These are phyloP conservation scores for Microdochium trichocladiopsis DNA, from an alignment of 2,329 filamentous ascomycete species.

Conservation along the genomic window DNA sequence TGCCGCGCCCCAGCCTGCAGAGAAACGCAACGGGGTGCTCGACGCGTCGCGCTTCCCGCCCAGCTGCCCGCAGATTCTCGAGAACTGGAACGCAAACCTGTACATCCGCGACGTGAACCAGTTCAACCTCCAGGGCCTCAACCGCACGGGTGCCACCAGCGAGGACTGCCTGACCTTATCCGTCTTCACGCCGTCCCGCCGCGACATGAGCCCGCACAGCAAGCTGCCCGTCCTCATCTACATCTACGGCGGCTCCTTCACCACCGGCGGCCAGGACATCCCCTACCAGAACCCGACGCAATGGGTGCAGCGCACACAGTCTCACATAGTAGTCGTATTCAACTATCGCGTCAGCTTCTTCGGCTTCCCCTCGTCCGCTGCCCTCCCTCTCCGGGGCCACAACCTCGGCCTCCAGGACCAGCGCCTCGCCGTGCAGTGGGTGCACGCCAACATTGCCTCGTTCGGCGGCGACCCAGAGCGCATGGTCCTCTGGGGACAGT, in stretches of 20 bases:
- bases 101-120: background rate
- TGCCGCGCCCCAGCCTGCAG: constrained; percentile 22
- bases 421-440: constrained; percentile 27
- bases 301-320: constrained; percentile 16
- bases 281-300: constrained; percentile 15
- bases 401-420: constrained; percentile 23
- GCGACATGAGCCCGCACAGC: background rate
- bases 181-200: constrained; percentile 4
- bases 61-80: background rate
- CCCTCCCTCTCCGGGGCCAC: constrained; percentile 13
- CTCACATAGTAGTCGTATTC: constrained; percentile 22
- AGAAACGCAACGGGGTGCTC: constrained; percentile 10
- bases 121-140: background rate
- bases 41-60: constrained; percentile 2
- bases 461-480: constrained; percentile 21
- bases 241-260: constrained; percentile 6
- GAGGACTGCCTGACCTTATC: constrained; percentile 7
- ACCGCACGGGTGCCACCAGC: background rate
- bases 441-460: constrained; percentile 23
- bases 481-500: constrained; percentile 8
- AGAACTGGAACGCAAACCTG: background rate
- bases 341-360: constrained; percentile 30
- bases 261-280: constrained; percentile 3
- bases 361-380: constrained; percentile 25
- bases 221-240: constrained; percentile 6